These are phyloP conservation scores for Medicago truncatula DNA, from an alignment of 306 rosid species.

Conservation along the genomic window DNA sequence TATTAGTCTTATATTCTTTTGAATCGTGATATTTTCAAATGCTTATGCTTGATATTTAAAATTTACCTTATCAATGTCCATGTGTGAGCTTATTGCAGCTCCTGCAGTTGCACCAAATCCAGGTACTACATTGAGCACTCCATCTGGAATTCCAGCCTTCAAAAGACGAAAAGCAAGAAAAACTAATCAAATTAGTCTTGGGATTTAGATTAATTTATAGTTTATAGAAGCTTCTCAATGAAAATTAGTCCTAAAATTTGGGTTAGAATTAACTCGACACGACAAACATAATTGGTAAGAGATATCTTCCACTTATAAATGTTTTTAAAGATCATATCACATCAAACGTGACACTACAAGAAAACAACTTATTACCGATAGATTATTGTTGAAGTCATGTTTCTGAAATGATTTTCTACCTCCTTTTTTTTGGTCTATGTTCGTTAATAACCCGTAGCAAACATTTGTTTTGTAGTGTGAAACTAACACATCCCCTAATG, in stretches of 20 bases:
- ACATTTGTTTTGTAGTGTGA: neutral
- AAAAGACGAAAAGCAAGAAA: neutral
- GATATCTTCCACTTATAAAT: neutral
- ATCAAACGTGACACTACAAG: neutral
- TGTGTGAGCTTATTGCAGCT: slow-evolving; percentile 71
- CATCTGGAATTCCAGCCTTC: slow-evolving; percentile 92
- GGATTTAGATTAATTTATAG: neutral
- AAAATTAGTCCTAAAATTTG: neutral
- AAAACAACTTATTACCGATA: neutral
- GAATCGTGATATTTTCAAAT: neutral
- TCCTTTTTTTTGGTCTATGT: no score
- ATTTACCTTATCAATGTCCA: slow-evolving; percentile 83
- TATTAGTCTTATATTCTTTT: neutral
- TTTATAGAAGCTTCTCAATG: neutral
- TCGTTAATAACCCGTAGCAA: neutral
- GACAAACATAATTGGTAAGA: neutral
- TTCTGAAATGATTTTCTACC: no score
- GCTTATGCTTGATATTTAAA: neutral
- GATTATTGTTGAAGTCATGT: neutral
- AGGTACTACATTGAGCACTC: slow-evolving; percentile 81
- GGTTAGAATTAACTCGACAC: neutral
- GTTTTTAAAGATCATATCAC: neutral
- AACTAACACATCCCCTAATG: no score
- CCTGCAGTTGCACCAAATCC: slow-evolving; percentile 91
- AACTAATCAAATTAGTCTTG: neutral